phyloP scores from a whole-genome alignment of 2,329 filamentous ascomycete species.

The Magnaporthiopsis rhizophila region DNA sequence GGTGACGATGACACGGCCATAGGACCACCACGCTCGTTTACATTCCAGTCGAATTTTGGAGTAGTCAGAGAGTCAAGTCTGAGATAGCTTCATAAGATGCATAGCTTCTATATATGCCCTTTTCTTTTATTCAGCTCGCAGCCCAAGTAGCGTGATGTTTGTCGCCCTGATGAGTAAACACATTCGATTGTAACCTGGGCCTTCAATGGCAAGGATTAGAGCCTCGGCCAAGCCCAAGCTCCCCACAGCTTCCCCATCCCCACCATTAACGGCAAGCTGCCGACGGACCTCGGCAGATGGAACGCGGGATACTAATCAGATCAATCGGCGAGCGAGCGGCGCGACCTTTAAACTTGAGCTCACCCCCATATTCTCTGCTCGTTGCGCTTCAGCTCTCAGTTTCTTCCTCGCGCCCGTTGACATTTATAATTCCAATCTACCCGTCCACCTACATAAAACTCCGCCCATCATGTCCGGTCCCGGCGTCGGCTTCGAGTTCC shows the following conservation, averaged over 20 bases:
- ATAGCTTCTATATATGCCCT: neutral
- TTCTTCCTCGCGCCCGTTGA: conserved; percentile 1
- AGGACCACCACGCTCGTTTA: neutral
- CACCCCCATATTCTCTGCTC: neutral
- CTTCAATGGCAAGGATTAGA: neutral
- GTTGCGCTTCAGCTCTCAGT: neutral
- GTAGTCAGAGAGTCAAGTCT: neutral
- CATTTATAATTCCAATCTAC: neutral
- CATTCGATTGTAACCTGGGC: neutral
- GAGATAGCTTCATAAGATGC: neutral
- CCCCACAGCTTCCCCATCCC: neutral
- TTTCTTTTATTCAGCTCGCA: neutral
- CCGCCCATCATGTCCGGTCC: conserved; percentile 34
- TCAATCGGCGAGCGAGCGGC: neutral
- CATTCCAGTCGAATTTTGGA: neutral
- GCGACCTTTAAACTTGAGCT: neutral
- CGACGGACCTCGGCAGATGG: neutral
- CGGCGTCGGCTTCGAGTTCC: conserved; percentile 72
- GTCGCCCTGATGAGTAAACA: neutral
- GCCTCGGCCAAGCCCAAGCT: neutral
- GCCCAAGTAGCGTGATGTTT: neutral
- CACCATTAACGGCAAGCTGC: neutral
- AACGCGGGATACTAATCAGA: neutral
- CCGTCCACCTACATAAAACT: conserved; percentile 7
- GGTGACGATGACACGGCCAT: no score